Percentiles rank a stretch among this genome's conserved stretches.
Conservation (phyloP, 2,329 filamentous ascomycete genomes). For the Phoma sp. region DNA sequence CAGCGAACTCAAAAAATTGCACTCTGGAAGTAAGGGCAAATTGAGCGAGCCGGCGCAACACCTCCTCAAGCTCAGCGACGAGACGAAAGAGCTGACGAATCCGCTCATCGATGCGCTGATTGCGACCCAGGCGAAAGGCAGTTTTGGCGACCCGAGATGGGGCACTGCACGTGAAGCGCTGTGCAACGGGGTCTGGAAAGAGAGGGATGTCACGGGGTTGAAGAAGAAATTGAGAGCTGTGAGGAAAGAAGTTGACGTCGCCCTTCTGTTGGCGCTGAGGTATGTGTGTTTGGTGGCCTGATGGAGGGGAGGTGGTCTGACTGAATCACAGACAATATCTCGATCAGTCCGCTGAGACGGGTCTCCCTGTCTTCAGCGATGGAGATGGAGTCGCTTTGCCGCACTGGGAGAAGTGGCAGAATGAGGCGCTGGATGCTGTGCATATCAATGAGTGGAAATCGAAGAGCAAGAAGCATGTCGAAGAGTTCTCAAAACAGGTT, state of each 20-base stretch:
- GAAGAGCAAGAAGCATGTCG: slow-evolving; percentile 38
- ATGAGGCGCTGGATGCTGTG: slow-evolving; percentile 33
- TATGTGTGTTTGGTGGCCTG: slow-evolving; percentile 4
- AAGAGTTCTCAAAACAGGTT: slow-evolving; percentile 36
- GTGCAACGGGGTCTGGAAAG: slow-evolving; percentile 44
- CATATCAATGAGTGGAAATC: slow-evolving; percentile 35
- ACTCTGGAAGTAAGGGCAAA: slow-evolving; percentile 29
- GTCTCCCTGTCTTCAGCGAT: slow-evolving; percentile 29
- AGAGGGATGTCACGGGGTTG: slow-evolving; percentile 33
- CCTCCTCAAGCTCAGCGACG: slow-evolving; percentile 35
- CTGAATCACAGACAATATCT: slow-evolving; percentile 29
- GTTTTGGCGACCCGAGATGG: slow-evolving; percentile 30
- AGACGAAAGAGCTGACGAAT: slow-evolving; percentile 25
- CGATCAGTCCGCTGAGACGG: slow-evolving; percentile 39
- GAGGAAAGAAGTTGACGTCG: slow-evolving; percentile 33
- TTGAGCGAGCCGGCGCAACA: slow-evolving; percentile 36
- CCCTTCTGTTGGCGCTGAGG: slow-evolving; percentile 35
- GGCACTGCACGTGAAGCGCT: slow-evolving; percentile 32
- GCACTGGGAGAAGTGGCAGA: slow-evolving; percentile 38
- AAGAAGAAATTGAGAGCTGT: slow-evolving; percentile 35
- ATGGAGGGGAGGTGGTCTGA: not conserved
- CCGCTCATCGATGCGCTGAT: slow-evolving; percentile 31
- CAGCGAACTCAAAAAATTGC: slow-evolving; percentile 27
- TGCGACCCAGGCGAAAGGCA: slow-evolving; percentile 28
- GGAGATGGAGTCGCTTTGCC: slow-evolving; percentile 20